Percentiles rank a stretch among this genome's conserved stretches.
phyloP scores from a whole-genome alignment of 2,329 filamentous ascomycete species.

The Colletotrichum caudatum region DNA sequence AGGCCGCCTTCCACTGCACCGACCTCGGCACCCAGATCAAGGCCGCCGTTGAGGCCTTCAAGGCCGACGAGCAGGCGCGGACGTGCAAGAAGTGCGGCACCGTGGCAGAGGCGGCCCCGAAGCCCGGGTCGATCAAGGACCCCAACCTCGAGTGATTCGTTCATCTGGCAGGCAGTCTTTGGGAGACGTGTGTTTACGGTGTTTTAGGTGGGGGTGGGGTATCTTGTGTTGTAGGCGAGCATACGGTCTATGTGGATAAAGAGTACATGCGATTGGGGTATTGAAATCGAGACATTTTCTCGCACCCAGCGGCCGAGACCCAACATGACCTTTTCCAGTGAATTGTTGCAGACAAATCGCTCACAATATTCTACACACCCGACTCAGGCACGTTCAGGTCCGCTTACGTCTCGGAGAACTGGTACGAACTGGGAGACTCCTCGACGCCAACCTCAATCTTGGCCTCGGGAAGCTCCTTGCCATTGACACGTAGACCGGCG shows the following conservation, averaged over 20 bases:
- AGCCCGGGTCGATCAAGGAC: constrained; percentile 68
- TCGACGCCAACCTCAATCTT: constrained; percentile 85
- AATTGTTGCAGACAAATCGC: not conserved
- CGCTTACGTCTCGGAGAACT: constrained; percentile 77
- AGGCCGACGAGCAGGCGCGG: constrained; percentile 72
- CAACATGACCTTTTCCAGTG: not conserved
- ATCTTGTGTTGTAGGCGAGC: constrained; percentile 27
- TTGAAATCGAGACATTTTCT: not conserved
- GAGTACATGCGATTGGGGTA: constrained; percentile 32
- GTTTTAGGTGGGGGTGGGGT: constrained; percentile 2
- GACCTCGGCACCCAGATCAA: constrained; percentile 96
- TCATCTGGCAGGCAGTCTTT: not conserved
- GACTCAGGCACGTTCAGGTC: not conserved
- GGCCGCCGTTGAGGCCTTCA: constrained; percentile 86
- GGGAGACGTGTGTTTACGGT: not conserved
- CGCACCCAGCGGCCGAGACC: not conserved
- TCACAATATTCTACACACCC: not conserved
- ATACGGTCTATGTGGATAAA: constrained; percentile 25
- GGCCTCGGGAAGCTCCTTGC: constrained; percentile 86
- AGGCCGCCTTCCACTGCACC: constrained; percentile 87
- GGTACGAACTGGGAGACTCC: constrained; percentile 82
- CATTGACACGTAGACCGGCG: constrained; percentile 82
- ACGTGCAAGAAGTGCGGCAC: constrained; percentile 82
- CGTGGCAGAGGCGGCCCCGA: constrained; percentile 78
- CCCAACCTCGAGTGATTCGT: constrained; percentile 62